Evolutionary conservation across 371 early-diverging fungal genomes (phyloP), one percentile per base, ranked within the genome.

Genomic region (Syncephalis plumigaleata): DNA sequence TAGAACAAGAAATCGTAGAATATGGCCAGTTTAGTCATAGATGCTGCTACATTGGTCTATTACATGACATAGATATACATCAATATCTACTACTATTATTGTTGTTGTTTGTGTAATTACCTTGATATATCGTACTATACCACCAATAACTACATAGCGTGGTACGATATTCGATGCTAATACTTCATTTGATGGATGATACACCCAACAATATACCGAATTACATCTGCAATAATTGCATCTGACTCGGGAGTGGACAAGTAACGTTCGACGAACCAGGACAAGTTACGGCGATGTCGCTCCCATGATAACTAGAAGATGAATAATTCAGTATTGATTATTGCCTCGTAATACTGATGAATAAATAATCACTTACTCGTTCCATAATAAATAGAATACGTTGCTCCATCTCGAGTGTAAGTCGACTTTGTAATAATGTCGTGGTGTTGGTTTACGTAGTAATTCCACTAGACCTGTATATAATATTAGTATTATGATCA

Each of bases 1-100:
- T 73, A 86, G 49, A 78, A 81, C n/a, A 86, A 56, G 82, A 84
- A 86, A 55, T 86, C 87, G 40, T 66, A 82, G 42, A 82, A 71
- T 20, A 84, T 45, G 9, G 87, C 80, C 11, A 79, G 60, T 50
- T 81, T 83, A 23, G 74, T 72, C 49, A 75, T 80, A 22, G 79
- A 64, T 0, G 77, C 75, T 0, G 69, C 66, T 0, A 70, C 69
- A 45, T 66, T 66, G 36, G 73, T 65, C 50, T 70, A 52, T n/a
- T n/a, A 11, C 24, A 13, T 36, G 11, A 8, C 4, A 44, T 9
- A 13, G 16, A 13, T 21, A 45, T 8, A 17, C 9, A 9, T 47
- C 4, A 17, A 5, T 31, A 20, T 38, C n/a, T 25, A 23, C 44
- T 27, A n/a, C 7, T 45, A n/a, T 1, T 23, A 38, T 22, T 43